Percentiles rank a stretch among this genome's conserved stretches.
Evolutionary conservation across 176 grass and related monocot genomes (phyloP).

Genomic region (Echinochloa phyllopogon): DNA sequence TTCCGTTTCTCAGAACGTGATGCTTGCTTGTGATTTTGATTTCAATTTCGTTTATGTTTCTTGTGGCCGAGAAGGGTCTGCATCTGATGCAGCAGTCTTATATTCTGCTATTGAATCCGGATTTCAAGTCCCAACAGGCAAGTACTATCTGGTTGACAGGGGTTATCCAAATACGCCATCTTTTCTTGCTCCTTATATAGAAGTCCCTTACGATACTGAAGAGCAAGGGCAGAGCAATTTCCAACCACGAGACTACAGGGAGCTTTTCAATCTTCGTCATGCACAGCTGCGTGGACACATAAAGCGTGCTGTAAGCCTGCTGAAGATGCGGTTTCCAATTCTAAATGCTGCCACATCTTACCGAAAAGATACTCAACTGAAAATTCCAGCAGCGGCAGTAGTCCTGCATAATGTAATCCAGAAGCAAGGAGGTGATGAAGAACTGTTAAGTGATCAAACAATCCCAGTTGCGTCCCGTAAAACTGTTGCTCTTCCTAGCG

Average conservation of each 20-base stretch:
- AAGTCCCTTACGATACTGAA: slow-evolving; percentile 28
- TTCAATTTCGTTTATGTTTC: slow-evolving; percentile 51
- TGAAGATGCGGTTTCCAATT: slow-evolving; percentile 67
- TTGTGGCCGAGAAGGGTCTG: slow-evolving; percentile 29
- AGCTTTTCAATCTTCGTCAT: slow-evolving; percentile 65
- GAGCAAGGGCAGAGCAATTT: slow-evolving; percentile 40
- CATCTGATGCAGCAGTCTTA: slow-evolving; percentile 47
- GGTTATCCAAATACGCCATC: slow-evolving; percentile 51
- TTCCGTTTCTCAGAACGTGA: slow-evolving; percentile 50
- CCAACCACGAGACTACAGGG: slow-evolving; percentile 42
- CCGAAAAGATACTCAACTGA: slow-evolving; percentile 51
- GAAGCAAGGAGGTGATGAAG: slow-evolving; percentile 28
- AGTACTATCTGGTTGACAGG: slow-evolving; percentile 52
- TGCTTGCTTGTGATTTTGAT: slow-evolving; percentile 61
- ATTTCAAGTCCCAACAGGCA: slow-evolving; percentile 54
- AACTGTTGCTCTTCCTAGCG: slow-evolving; percentile 21
- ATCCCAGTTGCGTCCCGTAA: background rate
- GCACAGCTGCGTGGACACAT: slow-evolving; percentile 49
- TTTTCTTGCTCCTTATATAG: slow-evolving; percentile 52
- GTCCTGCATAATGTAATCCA: slow-evolving; percentile 63
- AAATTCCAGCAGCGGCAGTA: slow-evolving; percentile 48
- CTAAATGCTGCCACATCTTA: slow-evolving; percentile 54
- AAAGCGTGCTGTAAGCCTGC: slow-evolving; percentile 28
- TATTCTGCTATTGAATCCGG: slow-evolving; percentile 42
- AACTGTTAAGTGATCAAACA: background rate